Base-by-base conservation (phyloP, 164 flowering plant species). In the Tinospora cordifolia region DNA sequence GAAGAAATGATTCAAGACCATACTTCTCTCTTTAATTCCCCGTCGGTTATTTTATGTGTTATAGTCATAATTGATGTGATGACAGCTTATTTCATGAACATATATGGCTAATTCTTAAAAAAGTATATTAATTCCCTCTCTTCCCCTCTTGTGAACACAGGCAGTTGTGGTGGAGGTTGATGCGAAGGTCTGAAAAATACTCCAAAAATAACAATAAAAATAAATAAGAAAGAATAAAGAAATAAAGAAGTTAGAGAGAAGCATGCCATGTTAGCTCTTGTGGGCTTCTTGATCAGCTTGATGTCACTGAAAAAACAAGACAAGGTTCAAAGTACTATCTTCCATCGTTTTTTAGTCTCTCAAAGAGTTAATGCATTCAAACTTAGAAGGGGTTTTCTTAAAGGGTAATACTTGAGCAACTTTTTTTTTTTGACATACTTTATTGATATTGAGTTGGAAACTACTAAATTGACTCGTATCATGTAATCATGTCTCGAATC, bases 11-110 rank as follows among this genome's bases (percentile, higher is more conserved):
- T 54, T 54, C 24, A 19, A 54, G 60, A 54, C 60, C 60, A 54
- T 54, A 54, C 60, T 22, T 51, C 59, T 41, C 60, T 22, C 60
- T 3, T 54, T 19, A 54, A 54, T 54, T n/a, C n/a, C 24, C 21
- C 24, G 60, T 17, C 60, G 36, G 4, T 30, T 54, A 2, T 22
- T 19, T 6, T 11, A 19, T 21, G 60, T 7, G 19, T 9, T 8
- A 54, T 54, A 21, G 60, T 54, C 24, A 19, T 54, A 54, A 54
- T 54, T 54, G 60, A 54, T 21, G n/a, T 8, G 10, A 19, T 54
- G n/a, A 54, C n/a, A n/a, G 60, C 21, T 9, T 54, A 54, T 54
- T 54, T 54, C 60, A n/a, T 21, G 60, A 54, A 54, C 60, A 54
- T n/a, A n/a, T n/a, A n/a, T 17, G 24, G 60, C 7, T n/a, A 54